Conservation (phyloP, 805 yeast species). For the Saccharomycopsis synnaedendra region DNA sequence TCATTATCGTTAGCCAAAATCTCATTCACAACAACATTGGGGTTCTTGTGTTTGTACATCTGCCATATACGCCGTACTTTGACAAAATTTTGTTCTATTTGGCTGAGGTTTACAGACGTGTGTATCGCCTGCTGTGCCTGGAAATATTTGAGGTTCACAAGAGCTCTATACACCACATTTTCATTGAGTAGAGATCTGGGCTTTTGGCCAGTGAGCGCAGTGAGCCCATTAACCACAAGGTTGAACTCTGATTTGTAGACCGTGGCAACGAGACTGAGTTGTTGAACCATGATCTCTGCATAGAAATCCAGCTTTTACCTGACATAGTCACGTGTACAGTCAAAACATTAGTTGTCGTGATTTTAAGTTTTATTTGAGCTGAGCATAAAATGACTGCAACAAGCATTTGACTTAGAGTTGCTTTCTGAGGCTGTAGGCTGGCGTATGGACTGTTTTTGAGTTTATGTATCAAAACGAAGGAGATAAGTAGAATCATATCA, state of each 20-base stretch:
- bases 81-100: slow-evolving; percentile 9
- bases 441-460: no score
- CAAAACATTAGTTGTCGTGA: not conserved
- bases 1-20: slow-evolving; percentile 6
- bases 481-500: no score
- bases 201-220: slow-evolving; percentile 15
- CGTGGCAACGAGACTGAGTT: slow-evolving; percentile 10
- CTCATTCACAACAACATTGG: slow-evolving; percentile 14
- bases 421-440: not conserved
- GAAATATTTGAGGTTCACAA: slow-evolving; percentile 8
- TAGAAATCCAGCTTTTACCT: not conserved
- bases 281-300: slow-evolving; percentile 13
- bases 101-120: slow-evolving; percentile 9
- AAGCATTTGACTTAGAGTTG: not conserved
- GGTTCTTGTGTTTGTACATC: slow-evolving; percentile 9
- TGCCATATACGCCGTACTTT: slow-evolving; percentile 6
- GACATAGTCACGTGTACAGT: not conserved
- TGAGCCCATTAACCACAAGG: slow-evolving; percentile 9
- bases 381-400: not conserved
- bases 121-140: slow-evolving; percentile 8
- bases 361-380: not conserved
- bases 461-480: no score
- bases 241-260: slow-evolving; percentile 7
- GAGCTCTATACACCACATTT: slow-evolving; percentile 9
- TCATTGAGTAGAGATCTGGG: slow-evolving; percentile 7